Evolutionary conservation across 805 yeast genomes (phyloP).

Genomic region (Wickerhamomyces queroliae): DNA sequence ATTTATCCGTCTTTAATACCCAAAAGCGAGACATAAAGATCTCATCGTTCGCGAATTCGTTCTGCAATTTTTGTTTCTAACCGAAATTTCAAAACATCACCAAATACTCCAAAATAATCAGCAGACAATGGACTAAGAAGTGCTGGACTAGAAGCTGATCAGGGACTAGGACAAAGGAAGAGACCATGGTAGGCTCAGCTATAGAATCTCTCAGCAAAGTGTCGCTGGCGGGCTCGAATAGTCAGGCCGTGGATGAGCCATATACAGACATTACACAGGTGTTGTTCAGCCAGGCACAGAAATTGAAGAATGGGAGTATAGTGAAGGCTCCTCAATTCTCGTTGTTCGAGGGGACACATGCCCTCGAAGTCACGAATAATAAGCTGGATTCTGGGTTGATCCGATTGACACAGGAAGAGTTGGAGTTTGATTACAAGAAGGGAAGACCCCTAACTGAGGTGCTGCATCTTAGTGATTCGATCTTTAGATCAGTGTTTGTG

Average conservation of each 20-base stretch:
- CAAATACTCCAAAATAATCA: neutral
- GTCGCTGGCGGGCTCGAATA: neutral
- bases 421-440: conserved; percentile 36
- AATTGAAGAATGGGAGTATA: conserved; percentile 46
- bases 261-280: conserved; percentile 50
- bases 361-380: conserved; percentile 69
- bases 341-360: conserved; percentile 80
- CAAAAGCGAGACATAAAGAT: too few species aligned
- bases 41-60: too few species aligned
- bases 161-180: neutral
- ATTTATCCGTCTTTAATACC: too few species aligned
- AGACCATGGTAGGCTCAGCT: neutral
- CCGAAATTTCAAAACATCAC: neutral
- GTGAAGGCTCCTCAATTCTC: conserved; percentile 55
- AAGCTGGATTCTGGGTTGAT: conserved; percentile 76
- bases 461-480: conserved; percentile 44
- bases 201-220: neutral
- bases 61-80: too few species aligned
- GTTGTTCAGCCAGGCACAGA: conserved; percentile 35
- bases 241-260: conserved; percentile 1
- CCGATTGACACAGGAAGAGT: conserved; percentile 37
- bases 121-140: neutral
- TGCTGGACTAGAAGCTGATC: neutral
- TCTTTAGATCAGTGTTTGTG: conserved; percentile 49
- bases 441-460: conserved; percentile 36